phyloP scores from a whole-genome alignment of 2,329 filamentous ascomycete species.

The Botrytis squamosa region DNA sequence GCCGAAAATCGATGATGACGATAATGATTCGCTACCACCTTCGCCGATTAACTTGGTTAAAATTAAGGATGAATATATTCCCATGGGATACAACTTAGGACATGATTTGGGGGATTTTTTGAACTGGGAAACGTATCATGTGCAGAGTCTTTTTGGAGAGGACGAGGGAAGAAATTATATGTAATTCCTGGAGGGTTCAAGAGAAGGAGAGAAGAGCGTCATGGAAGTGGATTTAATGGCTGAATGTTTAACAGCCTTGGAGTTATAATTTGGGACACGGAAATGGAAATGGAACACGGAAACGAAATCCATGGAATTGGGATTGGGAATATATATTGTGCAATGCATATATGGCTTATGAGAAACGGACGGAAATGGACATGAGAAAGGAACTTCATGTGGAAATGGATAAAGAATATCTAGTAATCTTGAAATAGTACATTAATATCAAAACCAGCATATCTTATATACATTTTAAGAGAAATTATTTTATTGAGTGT shows the following conservation, averaged over 20 bases:
- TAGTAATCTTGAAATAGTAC: not conserved
- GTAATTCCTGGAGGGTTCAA: not conserved
- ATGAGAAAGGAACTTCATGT: not conserved
- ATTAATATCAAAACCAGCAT: not conserved
- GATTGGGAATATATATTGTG: not conserved
- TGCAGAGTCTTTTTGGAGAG: slow-evolving; percentile 23
- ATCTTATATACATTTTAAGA: not conserved
- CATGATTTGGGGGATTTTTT: slow-evolving; percentile 60
- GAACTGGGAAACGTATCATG: slow-evolving; percentile 48
- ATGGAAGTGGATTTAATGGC: not conserved
- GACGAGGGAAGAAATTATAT: slow-evolving; percentile 12
- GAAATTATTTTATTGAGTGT: not conserved
- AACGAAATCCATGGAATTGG: not conserved
- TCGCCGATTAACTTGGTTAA: slow-evolving; percentile 32
- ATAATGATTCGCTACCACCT: slow-evolving; percentile 26
- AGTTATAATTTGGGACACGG: not conserved
- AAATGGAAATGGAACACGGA: not conserved
- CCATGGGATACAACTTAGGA: slow-evolving; percentile 61
- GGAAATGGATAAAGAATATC: not conserved
- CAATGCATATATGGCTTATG: not conserved
- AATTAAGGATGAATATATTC: slow-evolving; percentile 42
- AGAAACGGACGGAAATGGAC: not conserved
- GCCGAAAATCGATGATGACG: slow-evolving; percentile 2
- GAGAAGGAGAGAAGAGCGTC: not conserved
- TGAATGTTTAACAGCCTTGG: not conserved